Evolutionary conservation across 2,329 filamentous ascomycete species (phyloP).

Genomic region (Ophiostoma himal-ulmi): DNA sequence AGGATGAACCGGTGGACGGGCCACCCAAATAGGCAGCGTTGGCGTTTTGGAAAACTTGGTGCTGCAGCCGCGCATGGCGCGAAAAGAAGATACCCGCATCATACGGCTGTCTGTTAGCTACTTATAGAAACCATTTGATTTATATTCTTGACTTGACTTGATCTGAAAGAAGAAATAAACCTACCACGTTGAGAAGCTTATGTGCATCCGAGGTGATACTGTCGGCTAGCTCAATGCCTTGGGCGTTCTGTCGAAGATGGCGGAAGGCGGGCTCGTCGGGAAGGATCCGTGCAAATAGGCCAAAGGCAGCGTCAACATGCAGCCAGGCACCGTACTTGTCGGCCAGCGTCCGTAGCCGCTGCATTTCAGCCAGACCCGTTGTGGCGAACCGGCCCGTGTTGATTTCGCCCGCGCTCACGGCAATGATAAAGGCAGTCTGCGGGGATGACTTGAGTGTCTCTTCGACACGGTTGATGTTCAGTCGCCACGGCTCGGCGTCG

Average conservation of each 20-base stretch:
- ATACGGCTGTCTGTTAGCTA: slow-evolving; percentile 56
- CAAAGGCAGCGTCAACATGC: slow-evolving; percentile 81
- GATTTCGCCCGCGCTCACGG: slow-evolving; percentile 79
- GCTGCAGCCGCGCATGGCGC: slow-evolving; percentile 52
- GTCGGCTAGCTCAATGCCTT: slow-evolving; percentile 74
- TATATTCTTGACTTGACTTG: too few species aligned
- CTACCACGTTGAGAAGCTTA: slow-evolving; percentile 82
- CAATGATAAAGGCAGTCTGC: slow-evolving; percentile 61
- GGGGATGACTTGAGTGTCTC: slow-evolving; percentile 42
- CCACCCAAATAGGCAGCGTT: slow-evolving; percentile 70
- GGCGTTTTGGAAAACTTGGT: slow-evolving; percentile 69
- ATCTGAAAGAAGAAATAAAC: too few species aligned
- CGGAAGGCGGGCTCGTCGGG: slow-evolving; percentile 52
- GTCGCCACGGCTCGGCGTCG: slow-evolving; percentile 55
- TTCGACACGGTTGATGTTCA: slow-evolving; percentile 64
- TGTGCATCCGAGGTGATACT: slow-evolving; percentile 84
- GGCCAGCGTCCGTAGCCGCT: slow-evolving; percentile 60
- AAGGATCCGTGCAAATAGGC: slow-evolving; percentile 68
- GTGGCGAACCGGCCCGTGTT: slow-evolving; percentile 81
- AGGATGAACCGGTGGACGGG: slow-evolving; percentile 24
- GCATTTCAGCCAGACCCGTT: slow-evolving; percentile 51
- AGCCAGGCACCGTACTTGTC: slow-evolving; percentile 75
- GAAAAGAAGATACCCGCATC: slow-evolving; percentile 89
- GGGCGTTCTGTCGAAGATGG: slow-evolving; percentile 43
- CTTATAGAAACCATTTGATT: neutral